These are phyloP conservation scores for Begonia fuchsioides DNA, from an alignment of 306 rosid genomes.

Conservation along the genomic window DNA sequence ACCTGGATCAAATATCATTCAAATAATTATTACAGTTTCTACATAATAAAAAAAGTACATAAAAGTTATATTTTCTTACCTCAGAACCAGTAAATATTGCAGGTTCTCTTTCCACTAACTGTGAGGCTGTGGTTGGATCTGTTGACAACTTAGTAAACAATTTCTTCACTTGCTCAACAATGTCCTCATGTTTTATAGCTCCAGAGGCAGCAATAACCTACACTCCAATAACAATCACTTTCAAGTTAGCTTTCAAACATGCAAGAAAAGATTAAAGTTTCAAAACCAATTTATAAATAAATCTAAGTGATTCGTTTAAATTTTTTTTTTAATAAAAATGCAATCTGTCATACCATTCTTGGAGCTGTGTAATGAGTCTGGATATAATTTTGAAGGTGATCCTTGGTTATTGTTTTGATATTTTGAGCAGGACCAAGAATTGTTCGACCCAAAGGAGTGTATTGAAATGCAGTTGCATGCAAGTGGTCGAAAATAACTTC, in stretches of 20 bases:
- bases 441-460: conserved; percentile 86
- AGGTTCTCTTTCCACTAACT: conserved; percentile 65
- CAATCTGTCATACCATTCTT: conserved; percentile 51
- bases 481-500: conserved; percentile 83
- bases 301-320: not conserved
- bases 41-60: not conserved
- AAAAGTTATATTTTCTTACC: conserved; percentile 26
- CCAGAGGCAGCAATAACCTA: conserved; percentile 85
- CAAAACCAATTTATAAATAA: not conserved
- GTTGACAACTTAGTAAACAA: conserved; percentile 63
- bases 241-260: too few relatives aligned
- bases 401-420: conserved; percentile 67
- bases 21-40: too few relatives aligned
- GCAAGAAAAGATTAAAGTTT: not conserved
- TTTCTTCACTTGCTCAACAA: conserved; percentile 54
- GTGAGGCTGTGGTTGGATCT: conserved; percentile 66
- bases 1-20: too few relatives aligned
- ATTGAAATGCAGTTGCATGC: conserved; percentile 92
- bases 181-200: conserved; percentile 74
- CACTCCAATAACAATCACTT: not conserved
- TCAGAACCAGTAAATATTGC: conserved; percentile 89
- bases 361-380: conserved; percentile 88
- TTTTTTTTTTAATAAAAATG: too few relatives aligned
- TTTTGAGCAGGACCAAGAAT: conserved; percentile 83
- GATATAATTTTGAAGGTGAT: conserved; percentile 67